Evolutionary conservation across 345 rosid species (phyloP).

Genomic region (Gossypium anomalum): DNA sequence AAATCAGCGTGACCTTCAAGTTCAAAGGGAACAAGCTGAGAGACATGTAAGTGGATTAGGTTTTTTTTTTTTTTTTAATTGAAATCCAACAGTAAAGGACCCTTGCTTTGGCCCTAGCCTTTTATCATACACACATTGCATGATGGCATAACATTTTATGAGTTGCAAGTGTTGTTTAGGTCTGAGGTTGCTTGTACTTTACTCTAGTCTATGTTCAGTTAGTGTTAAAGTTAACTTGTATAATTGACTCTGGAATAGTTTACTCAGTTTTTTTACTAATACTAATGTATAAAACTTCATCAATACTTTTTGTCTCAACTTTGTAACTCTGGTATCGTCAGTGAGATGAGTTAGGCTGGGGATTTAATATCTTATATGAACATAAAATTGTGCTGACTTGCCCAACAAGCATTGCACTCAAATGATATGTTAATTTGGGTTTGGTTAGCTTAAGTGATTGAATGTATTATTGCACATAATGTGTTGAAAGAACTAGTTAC

Average conservation of each 20-base stretch:
- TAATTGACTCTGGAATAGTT: background rate
- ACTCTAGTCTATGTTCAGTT: background rate
- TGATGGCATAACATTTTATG: background rate
- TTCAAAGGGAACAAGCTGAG: conserved; percentile 89
- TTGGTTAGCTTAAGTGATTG: conserved; percentile 1
- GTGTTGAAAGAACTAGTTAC: conserved; percentile 1
- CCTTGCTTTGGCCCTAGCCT: background rate
- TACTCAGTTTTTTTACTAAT: background rate
- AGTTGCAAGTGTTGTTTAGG: background rate
- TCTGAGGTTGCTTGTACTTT: background rate
- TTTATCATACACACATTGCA: background rate
- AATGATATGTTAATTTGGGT: background rate
- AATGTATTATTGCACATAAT: background rate
- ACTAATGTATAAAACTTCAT: background rate
- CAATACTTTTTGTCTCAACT: background rate
- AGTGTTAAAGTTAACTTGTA: background rate
- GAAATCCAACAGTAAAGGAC: background rate
- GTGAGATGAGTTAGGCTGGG: background rate
- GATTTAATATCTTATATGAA: background rate
- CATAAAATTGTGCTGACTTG: background rate
- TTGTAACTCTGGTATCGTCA: background rate
- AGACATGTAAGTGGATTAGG: conserved; percentile 68
- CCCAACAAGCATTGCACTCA: background rate
- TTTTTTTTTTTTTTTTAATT: background rate
- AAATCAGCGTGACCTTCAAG: conserved; percentile 90